Evolutionary conservation across 208 protist species (phyloP).

Genomic region (Angomonas desouzai): DNA sequence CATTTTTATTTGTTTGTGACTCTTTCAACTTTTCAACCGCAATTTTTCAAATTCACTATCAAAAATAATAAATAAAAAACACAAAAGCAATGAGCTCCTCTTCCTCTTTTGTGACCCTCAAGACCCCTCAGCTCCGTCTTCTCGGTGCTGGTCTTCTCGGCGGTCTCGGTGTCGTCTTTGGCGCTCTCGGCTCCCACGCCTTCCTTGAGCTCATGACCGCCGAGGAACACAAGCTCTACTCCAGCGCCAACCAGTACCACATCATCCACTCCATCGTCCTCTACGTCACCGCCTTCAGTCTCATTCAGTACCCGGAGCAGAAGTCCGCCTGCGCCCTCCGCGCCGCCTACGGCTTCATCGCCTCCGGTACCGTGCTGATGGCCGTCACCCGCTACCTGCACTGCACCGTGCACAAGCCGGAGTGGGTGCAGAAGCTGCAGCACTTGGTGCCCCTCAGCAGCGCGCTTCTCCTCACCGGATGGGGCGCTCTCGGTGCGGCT

Average conservation of each 20-base stretch:
- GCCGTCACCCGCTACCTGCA: slow-evolving; percentile 35
- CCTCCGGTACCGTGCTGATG: slow-evolving; percentile 24
- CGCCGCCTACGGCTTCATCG: slow-evolving; percentile 34
- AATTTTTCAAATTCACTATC: too few species aligned
- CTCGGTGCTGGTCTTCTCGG: slow-evolving; percentile 33
- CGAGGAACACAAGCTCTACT: slow-evolving; percentile 39
- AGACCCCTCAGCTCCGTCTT: slow-evolving; percentile 23
- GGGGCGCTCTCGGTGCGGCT: slow-evolving; percentile 21
- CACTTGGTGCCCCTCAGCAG: slow-evolving; percentile 17
- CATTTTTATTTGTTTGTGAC: neutral
- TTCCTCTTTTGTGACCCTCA: slow-evolving; percentile 3
- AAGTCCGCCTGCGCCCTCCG: slow-evolving; percentile 22
- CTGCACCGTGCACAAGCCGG: slow-evolving; percentile 39
- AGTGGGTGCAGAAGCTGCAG: slow-evolving; percentile 27
- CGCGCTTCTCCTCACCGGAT: slow-evolving; percentile 29
- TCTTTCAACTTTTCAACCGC: too few species aligned
- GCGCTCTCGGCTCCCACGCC: slow-evolving; percentile 48
- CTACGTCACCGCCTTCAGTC: slow-evolving; percentile 6
- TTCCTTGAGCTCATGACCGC: slow-evolving; percentile 44
- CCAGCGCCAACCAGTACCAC: slow-evolving; percentile 61
- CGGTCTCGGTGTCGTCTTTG: slow-evolving; percentile 30
- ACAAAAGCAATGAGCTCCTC: neutral
- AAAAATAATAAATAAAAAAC: slow-evolving; percentile 8
- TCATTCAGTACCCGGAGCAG: slow-evolving; percentile 20
- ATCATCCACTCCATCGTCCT: slow-evolving; percentile 52